phyloP scores from a whole-genome alignment of 148 eudicot genomes.

The Pharnaceum exiguum region DNA sequence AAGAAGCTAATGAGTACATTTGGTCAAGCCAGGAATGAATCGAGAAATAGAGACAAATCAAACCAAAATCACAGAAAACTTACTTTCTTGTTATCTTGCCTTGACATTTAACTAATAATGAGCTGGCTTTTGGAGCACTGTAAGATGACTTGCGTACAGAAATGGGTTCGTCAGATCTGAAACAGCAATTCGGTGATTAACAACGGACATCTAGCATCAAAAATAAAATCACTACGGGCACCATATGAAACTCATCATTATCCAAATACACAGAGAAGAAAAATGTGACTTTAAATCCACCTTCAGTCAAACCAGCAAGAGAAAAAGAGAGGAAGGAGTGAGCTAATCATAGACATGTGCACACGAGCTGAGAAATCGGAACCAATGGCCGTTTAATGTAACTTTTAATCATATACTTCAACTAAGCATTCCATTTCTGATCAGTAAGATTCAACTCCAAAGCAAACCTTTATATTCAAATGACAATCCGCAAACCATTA shows the following conservation, averaged over 20 bases:
- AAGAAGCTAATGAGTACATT: neutral
- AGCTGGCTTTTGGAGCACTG: conserved; percentile 17
- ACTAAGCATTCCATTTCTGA: conserved; percentile 44
- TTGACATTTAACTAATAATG: conserved; percentile 35
- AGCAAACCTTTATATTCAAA: too few species aligned
- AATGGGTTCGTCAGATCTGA: conserved; percentile 34
- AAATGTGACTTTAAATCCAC: too few species aligned
- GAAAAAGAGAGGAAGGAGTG: too few species aligned
- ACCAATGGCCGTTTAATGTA: too few species aligned
- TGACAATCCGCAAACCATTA: too few species aligned
- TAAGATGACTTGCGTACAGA: conserved; percentile 25
- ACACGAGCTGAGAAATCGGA: too few species aligned
- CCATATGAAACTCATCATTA: neutral
- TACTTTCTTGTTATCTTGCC: conserved; percentile 77
- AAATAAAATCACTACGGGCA: neutral
- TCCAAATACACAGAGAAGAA: too few species aligned
- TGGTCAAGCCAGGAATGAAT: conserved; percentile 1
- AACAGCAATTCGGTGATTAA: conserved; percentile 6
- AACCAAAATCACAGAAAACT: conserved; percentile 20
- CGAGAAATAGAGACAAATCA: neutral
- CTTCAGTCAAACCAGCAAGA: neutral
- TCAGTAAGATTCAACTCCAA: too few species aligned
- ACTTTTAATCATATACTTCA: neutral
- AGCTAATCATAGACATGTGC: too few species aligned
- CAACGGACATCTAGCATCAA: conserved; percentile 5